Conservation (phyloP, 371 early-diverging fungal genomes). For the Mortierella sp. region DNA sequence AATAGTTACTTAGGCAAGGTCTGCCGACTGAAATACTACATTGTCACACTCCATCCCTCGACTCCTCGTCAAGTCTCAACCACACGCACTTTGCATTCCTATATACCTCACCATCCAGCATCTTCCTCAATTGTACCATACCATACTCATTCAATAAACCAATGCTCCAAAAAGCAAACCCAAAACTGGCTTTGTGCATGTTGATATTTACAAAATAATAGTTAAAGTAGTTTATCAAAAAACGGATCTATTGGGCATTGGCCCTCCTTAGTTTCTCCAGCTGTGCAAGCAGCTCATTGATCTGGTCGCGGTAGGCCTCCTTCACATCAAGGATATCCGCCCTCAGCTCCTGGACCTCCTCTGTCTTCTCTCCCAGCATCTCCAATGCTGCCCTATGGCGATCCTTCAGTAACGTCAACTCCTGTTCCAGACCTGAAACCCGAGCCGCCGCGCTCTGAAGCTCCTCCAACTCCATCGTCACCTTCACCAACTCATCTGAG, state of each 20-base stretch:
- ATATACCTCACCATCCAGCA: too few species aligned
- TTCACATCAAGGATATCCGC: conserved; percentile 88
- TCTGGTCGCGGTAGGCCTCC: conserved; percentile 80
- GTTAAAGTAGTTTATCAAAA: too few species aligned
- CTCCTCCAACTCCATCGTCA: conserved; percentile 73
- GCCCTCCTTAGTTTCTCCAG: conserved; percentile 20
- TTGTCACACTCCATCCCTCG: too few species aligned
- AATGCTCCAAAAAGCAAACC: too few species aligned
- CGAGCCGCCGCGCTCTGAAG: conserved; percentile 60
- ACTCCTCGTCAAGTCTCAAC: too few species aligned
- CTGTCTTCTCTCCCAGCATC: conserved; percentile 91
- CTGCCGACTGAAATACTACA: too few species aligned
- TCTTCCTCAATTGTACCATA: too few species aligned
- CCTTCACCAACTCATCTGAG: conserved; percentile 77
- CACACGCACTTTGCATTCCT: too few species aligned
- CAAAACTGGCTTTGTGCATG: too few species aligned
- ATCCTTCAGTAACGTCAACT: conserved; percentile 47
- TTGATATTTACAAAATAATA: too few species aligned
- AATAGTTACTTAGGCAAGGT: too few species aligned
- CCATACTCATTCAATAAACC: too few species aligned
- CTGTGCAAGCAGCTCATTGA: conserved; percentile 69
- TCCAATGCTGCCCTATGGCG: conserved; percentile 85
- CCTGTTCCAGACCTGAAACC: conserved; percentile 54
- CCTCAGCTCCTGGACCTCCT: conserved; percentile 85
- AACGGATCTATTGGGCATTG: conserved; percentile 10